These are phyloP conservation scores for Rhodotorula toruloides DNA, from an alignment of 768 basidiomycete species.

Conservation along the genomic window DNA sequence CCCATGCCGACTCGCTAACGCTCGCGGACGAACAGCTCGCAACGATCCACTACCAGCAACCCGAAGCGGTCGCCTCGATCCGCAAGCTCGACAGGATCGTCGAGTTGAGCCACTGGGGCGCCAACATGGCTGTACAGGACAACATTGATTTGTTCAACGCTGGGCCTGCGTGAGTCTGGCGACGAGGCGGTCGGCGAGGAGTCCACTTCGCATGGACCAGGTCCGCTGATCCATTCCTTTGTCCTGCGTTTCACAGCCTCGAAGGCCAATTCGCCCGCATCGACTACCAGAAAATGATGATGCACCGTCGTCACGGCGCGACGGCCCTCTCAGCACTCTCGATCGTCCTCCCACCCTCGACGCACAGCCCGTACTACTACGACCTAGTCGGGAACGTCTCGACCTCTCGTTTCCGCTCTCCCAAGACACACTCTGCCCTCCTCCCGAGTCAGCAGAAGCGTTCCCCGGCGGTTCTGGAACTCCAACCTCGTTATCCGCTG, in stretches of 20 bases:
- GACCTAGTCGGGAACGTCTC: slow-evolving; percentile 95
- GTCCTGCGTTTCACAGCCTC: slow-evolving; percentile 60
- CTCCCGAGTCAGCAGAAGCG: slow-evolving; percentile 37
- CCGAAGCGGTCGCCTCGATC: slow-evolving; percentile 74
- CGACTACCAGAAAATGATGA: slow-evolving; percentile 71
- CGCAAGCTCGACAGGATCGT: slow-evolving; percentile 65
- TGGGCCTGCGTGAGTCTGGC: slow-evolving; percentile 79
- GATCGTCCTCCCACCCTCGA: slow-evolving; percentile 76
- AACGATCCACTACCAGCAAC: slow-evolving; percentile 70
- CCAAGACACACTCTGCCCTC: neutral
- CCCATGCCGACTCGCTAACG: neutral
- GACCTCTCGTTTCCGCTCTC: slow-evolving; percentile 71
- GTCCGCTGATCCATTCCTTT: slow-evolving; percentile 4
- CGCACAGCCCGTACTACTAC: slow-evolving; percentile 78
- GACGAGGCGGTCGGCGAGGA: too few relatives aligned
- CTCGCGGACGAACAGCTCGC: slow-evolving; percentile 19
- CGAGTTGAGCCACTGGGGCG: slow-evolving; percentile 96
- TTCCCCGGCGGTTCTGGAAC: slow-evolving; percentile 62
- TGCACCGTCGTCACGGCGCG: slow-evolving; percentile 60
- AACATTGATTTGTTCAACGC: slow-evolving; percentile 77
- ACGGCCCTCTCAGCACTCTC: slow-evolving; percentile 68
- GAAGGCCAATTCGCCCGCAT: slow-evolving; percentile 95
- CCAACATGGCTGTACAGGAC: slow-evolving; percentile 88
- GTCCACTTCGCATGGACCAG: too few relatives aligned
- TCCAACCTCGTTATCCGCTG: slow-evolving; percentile 84